Evolutionary conservation across 2,329 filamentous ascomycete species (phyloP).

Genomic region (Colletotrichum incanum): DNA sequence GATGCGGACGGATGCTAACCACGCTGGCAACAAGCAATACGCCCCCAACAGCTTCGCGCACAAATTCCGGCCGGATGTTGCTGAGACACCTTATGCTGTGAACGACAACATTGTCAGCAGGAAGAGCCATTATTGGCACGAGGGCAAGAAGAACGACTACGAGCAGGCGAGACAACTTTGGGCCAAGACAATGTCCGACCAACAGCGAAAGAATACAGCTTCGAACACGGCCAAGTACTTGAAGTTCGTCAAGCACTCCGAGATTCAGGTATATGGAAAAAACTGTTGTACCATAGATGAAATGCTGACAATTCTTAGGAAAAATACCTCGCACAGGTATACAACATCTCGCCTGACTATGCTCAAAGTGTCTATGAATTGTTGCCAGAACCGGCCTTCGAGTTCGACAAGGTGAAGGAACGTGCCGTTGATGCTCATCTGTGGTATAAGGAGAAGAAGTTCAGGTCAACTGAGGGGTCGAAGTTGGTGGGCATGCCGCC

Average conservation of each 20-base stretch:
- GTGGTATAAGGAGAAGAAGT: conserved; percentile 63
- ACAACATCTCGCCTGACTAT: conserved; percentile 64
- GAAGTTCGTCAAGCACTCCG: conserved; percentile 57
- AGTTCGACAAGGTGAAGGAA: conserved; percentile 61
- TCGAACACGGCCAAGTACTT: conserved; percentile 65
- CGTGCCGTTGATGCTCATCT: conserved; percentile 60
- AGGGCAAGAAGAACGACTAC: conserved; percentile 68
- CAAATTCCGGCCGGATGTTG: conserved; percentile 66
- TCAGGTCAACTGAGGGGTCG: conserved; percentile 52
- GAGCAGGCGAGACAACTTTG: conserved; percentile 66
- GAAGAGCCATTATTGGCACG: conserved; percentile 69
- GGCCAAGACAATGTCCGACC: conserved; percentile 60
- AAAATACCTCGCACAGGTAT: conserved; percentile 68
- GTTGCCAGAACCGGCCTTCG: conserved; percentile 60
- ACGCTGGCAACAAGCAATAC: conserved; percentile 65
- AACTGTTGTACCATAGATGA: not conserved
- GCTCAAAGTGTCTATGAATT: conserved; percentile 62
- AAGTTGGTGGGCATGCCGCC: not conserved
- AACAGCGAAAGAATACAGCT: conserved; percentile 61
- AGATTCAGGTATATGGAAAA: conserved; percentile 55
- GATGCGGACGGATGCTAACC: conserved; percentile 64
- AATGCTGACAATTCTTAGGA: conserved; percentile 42
- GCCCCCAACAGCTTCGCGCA: conserved; percentile 66
- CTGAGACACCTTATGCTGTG: conserved; percentile 65
- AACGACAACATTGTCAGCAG: conserved; percentile 65